These are phyloP conservation scores for Asterophora lycoperdoides DNA, from an alignment of 768 basidiomycete species.

Conservation along the genomic window DNA sequence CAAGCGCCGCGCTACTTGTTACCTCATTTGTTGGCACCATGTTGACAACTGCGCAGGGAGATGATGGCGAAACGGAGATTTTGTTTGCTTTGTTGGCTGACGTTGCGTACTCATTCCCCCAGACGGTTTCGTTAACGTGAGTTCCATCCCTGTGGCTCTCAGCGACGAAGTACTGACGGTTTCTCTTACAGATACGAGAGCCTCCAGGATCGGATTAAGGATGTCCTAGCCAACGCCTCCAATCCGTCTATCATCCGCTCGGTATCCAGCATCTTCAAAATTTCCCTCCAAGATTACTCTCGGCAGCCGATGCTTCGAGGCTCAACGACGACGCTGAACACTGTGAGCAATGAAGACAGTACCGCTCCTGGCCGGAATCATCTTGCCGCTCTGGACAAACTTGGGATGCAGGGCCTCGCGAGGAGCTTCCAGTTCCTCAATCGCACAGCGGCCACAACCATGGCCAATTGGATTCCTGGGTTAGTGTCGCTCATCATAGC, in stretches of 20 bases:
- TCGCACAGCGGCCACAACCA: conserved; percentile 52
- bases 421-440: conserved; percentile 66
- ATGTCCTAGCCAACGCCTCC: conserved; percentile 64
- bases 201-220: conserved; percentile 70
- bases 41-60: conserved; percentile 68
- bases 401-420: conserved; percentile 72
- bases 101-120: conserved; percentile 62
- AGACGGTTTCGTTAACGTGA: conserved; percentile 68
- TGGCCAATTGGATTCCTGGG: conserved; percentile 72
- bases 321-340: conserved; percentile 63
- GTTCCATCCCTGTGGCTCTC: conserved; percentile 27
- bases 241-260: conserved; percentile 68
- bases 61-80: conserved; percentile 79
- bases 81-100: conserved; percentile 75
- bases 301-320: conserved; percentile 39
- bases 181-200: conserved; percentile 57
- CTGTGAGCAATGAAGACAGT: conserved; percentile 53
- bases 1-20: conserved; percentile 62
- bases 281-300: conserved; percentile 55
- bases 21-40: conserved; percentile 76
- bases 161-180: conserved; percentile 11
- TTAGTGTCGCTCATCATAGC: conserved; percentile 34
- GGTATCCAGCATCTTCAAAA: conserved; percentile 72
- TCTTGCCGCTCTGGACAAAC: conserved; percentile 59
- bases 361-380: conserved; percentile 50